A percentile compares a stretch with the other conserved stretches of the same genome.
Evolutionary conservation across 2,329 filamentous ascomycete species (phyloP).

Genomic region (Aspergillus quadricinctus): DNA sequence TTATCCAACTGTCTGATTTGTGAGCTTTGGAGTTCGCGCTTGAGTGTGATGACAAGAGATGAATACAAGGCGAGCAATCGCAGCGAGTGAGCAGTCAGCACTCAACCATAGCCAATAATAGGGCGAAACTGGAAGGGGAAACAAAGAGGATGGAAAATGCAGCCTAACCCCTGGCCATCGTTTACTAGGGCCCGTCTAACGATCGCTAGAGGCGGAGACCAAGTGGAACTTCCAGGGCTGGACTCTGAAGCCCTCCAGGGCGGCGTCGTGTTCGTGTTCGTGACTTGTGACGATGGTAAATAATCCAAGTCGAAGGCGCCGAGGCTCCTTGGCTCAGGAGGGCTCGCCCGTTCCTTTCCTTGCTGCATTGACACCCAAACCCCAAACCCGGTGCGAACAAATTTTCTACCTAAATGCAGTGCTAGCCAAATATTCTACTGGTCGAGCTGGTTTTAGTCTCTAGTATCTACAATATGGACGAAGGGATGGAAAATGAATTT

Average conservation of each 20-base stretch:
- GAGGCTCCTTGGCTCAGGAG: background rate
- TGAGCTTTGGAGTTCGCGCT: background rate
- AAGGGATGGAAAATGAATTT: background rate
- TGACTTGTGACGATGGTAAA: background rate
- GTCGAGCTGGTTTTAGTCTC: too few relatives aligned
- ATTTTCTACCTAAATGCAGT: background rate
- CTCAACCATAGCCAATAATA: background rate
- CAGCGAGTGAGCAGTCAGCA: background rate
- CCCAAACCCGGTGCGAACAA: background rate
- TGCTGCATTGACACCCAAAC: slow-evolving; percentile 2
- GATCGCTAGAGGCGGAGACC: slow-evolving; percentile 20
- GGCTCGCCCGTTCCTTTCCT: background rate
- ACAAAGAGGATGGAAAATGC: slow-evolving; percentile 6
- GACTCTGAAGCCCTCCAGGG: slow-evolving; percentile 9
- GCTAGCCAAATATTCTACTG: background rate
- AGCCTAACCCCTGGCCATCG: slow-evolving; percentile 19
- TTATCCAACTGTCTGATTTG: background rate
- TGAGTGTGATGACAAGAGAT: background rate
- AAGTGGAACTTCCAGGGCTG: slow-evolving; percentile 20
- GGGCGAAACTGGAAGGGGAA: background rate
- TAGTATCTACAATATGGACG: too few relatives aligned
- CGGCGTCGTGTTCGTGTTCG: slow-evolving; percentile 6
- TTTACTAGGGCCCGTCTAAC: slow-evolving; percentile 17
- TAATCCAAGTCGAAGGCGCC: background rate
- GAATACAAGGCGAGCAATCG: background rate